Evolutionary conservation across 2,329 filamentous ascomycete genomes (phyloP), one percentile per base, ranked within the genome.

Genomic region (Colletotrichum sansevieriae): DNA sequence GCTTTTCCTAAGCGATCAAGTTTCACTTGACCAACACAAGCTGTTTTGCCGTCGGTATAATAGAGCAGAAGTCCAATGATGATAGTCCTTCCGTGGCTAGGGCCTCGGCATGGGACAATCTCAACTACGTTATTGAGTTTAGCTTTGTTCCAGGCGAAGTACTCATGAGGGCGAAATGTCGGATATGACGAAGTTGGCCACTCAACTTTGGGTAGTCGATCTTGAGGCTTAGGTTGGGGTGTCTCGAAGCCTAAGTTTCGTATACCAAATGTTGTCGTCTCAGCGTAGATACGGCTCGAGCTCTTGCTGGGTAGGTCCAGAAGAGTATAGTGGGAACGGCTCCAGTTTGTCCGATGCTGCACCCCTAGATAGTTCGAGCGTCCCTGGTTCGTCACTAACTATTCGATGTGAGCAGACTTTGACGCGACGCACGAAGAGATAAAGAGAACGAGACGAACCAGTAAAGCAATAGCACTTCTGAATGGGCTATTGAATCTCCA

Each of bases 111-210:
- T 5, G 29, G 49, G n/a, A 47, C 12, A n/a, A 63, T n/a, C 39
- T 47, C 25, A 25, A 55, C 49, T 3, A 63, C 60, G 1, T 39
- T 4, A 13, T n/a, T 29, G 6, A 63, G 60, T 5, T 44, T 58
- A 20, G 55, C 39, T 44, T 13, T 44, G 39, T 46, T 58, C 39
- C 55, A 58, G 12, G 55, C 55, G 33, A n/a, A 58, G 20, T 44
- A 2, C 22, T 58, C 55, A 18, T 18, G 0, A 25, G 13, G 37
- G 55, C 39, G 55, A 20, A 25, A 58, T 2, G 4, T 29, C 20
- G 55, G 55, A 44, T 58, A 46, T 18, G 39, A 9, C 12, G 55
- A 58, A 13, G 39, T 58, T 58, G 39, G 55, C 55, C 39, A 44
- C 20, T 58, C 55, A 44, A 58, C 37, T 18, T 13, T 46, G 12